These are phyloP conservation scores for Xylaria sp. DNA, from an alignment of 2,329 filamentous ascomycete genomes.

Conservation along the genomic window DNA sequence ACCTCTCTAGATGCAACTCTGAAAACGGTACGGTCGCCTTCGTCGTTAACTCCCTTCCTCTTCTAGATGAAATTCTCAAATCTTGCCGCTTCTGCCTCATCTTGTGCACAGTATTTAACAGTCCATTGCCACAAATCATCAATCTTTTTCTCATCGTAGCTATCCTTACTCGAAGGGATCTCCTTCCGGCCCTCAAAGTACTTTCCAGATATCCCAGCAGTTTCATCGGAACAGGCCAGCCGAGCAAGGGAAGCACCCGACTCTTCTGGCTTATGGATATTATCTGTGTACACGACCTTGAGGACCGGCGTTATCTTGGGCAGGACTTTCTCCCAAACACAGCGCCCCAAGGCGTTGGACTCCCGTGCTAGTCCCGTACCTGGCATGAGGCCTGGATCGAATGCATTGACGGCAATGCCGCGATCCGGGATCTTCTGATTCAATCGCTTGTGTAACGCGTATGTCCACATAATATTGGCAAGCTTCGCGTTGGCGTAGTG, in stretches of 20 bases:
- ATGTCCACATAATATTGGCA: slow-evolving; percentile 59
- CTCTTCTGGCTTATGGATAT: slow-evolving; percentile 53
- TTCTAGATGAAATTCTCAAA: neutral
- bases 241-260: slow-evolving; percentile 55
- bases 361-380: slow-evolving; percentile 56
- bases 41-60: neutral
- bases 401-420: slow-evolving; percentile 53
- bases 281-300: slow-evolving; percentile 46
- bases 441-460: slow-evolving; percentile 55
- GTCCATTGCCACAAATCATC: slow-evolving; percentile 63
- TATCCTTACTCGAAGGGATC: slow-evolving; percentile 55
- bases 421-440: slow-evolving; percentile 32
- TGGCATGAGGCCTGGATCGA: slow-evolving; percentile 61
- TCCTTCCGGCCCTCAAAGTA: slow-evolving; percentile 57
- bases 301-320: slow-evolving; percentile 52
- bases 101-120: slow-evolving; percentile 10
- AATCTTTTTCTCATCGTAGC: slow-evolving; percentile 57
- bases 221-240: slow-evolving; percentile 51
- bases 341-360: slow-evolving; percentile 41
- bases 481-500: slow-evolving; percentile 59
- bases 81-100: slow-evolving; percentile 23
- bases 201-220: slow-evolving; percentile 49
- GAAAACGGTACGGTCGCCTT: neutral
- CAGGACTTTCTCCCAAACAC: slow-evolving; percentile 51
- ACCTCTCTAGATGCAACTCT: too few species aligned